These are phyloP conservation scores for Sporothrix variecibatus DNA, from an alignment of 2,329 filamentous ascomycete genomes.

Conservation along the genomic window DNA sequence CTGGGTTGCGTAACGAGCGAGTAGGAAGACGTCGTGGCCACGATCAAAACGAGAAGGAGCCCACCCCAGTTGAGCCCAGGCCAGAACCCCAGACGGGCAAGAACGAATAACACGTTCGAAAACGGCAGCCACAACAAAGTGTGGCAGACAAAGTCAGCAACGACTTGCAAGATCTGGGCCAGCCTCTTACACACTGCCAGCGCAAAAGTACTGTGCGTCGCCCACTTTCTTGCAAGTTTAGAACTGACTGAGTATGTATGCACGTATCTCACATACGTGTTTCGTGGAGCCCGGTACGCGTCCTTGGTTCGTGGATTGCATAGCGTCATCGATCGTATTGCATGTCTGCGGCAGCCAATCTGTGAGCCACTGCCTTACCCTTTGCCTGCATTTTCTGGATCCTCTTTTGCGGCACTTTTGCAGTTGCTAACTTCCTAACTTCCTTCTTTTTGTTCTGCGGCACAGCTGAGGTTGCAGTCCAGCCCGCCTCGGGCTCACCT, in stretches of 20 bases:
- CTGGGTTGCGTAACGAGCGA: background rate
- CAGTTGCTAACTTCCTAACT: background rate
- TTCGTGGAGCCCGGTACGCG: constrained; percentile 9
- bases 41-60: constrained; percentile 7
- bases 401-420: background rate
- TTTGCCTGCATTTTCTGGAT: background rate
- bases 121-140: background rate
- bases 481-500: background rate
- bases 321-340: constrained; percentile 19
- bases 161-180: background rate
- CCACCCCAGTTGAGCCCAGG: background rate
- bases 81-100: background rate
- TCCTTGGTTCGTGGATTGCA: constrained; percentile 16
- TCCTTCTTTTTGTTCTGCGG: background rate
- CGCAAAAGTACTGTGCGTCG: constrained; percentile 1
- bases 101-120: background rate
- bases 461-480: background rate
- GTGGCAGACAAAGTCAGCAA: background rate
- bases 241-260: background rate
- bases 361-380: background rate
- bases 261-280: background rate
- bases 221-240: background rate
- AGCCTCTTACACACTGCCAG: background rate
- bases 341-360: constrained; percentile 3
- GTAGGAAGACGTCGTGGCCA: background rate